Evolutionary conservation across 164 flowering plant genomes (phyloP).

Genomic region (Umbellularia californica): DNA sequence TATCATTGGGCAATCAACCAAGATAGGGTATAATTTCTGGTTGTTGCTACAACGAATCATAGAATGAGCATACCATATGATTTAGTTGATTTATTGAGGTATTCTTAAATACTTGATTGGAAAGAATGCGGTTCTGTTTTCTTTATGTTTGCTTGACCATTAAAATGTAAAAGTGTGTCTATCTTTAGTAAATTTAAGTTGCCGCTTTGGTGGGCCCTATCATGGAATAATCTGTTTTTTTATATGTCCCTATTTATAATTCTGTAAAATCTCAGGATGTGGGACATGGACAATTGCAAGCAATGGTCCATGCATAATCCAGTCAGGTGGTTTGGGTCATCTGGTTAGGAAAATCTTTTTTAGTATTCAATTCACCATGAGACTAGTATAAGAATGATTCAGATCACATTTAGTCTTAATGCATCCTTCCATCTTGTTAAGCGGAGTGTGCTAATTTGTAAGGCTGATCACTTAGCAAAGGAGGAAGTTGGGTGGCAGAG

Average conservation of each 20-base stretch:
- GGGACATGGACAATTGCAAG: neutral
- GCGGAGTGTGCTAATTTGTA: too few species aligned
- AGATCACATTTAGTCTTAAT: too few species aligned
- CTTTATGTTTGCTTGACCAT: neutral
- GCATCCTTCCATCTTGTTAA: too few species aligned
- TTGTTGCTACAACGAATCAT: neutral
- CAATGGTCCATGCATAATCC: neutral
- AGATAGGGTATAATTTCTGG: conserved; percentile 48
- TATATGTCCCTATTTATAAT: neutral
- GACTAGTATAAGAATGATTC: too few species aligned
- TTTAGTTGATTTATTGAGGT: neutral
- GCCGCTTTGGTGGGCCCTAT: neutral
- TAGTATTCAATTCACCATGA: neutral
- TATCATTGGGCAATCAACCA: conserved; percentile 62
- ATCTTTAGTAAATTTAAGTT: neutral
- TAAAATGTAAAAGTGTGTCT: neutral
- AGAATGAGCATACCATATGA: neutral
- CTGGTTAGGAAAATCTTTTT: neutral
- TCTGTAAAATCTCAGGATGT: neutral
- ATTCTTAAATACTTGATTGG: neutral
- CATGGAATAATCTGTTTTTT: neutral
- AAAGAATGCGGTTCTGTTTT: neutral
- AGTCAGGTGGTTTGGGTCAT: neutral
- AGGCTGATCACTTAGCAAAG: too few species aligned
- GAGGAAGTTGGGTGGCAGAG: too few species aligned